Evolutionary conservation across 2,329 filamentous ascomycete species (phyloP), one percentile per base, ranked within the genome.

Genomic region (Aspergillus japonicus): DNA sequence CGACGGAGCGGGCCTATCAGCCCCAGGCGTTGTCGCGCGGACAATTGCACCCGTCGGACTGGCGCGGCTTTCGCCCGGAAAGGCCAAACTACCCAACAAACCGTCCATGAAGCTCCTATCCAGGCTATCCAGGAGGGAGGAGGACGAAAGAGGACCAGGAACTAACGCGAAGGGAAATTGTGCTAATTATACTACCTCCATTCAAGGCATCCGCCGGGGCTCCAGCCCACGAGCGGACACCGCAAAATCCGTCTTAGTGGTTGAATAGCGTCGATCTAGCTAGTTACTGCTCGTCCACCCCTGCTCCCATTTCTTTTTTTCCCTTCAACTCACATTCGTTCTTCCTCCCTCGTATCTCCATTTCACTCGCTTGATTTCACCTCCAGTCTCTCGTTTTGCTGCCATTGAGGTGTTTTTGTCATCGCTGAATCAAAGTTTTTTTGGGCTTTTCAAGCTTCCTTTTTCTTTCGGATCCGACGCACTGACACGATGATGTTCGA

Each of bases 181-280:
- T 35, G 5, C 33, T 35, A 35, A 35, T 35, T 35, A 35, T 35
- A 35, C 33, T 35, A 12, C 14, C 11, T 12, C 33, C 33, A 35
- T 35, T 35, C 33, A 35, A 35, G 33, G 33, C 33, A 35, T 35
- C 12, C 33, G 33, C 33, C 12, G 33, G 10, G 39, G 16, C 39
- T 44, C 39, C 39, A 44, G 39, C 16, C 39, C n/a, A 44, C 39
- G n/a, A 44, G 39, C 14, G 39, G 39, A 19, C 12, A 16, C 16
- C 5, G 14, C 19, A 53, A 11, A 53, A 42, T 26, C 42, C 33
- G 33, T 35, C 35, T 16, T 29, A 8, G 53, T 47, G 42, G 31
- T 44, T 48, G 42, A 31, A 55, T 55, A 35, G 53, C 42, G 53
- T 55, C 53, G 42, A 33, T 47, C 47, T 48, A 55, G 42, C 42